Percentiles rank a stretch among this genome's conserved stretches.
Conservation (phyloP, 208 protist genomes). For the Zelonia costaricensis region DNA sequence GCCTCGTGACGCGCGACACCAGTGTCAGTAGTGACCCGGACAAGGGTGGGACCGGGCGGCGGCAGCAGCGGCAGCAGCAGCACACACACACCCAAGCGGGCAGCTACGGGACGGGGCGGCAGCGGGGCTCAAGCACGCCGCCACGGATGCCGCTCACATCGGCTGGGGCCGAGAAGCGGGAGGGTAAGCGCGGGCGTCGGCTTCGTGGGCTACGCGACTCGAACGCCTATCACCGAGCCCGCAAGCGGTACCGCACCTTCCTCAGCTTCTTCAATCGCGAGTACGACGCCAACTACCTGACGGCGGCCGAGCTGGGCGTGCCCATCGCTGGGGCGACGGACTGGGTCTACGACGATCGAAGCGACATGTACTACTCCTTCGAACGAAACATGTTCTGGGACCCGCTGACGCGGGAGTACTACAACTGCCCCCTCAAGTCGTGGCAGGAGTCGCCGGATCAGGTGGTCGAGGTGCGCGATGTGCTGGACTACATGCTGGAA, state of each 20-base stretch:
- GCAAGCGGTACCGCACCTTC: conserved; percentile 16
- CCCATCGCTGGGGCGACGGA: conserved; percentile 66
- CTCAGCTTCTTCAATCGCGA: conserved; percentile 33
- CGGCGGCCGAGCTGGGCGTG: conserved; percentile 70
- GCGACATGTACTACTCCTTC: conserved; percentile 86
- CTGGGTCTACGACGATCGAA: conserved; percentile 84
- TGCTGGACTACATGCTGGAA: conserved; percentile 17
- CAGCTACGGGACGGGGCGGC: too few relatives aligned
- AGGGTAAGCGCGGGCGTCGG: too few relatives aligned
- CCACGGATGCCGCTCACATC: too few relatives aligned
- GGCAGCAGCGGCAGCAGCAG: background rate
- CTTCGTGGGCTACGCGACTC: conserved; percentile 3
- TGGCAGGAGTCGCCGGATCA: conserved; percentile 71
- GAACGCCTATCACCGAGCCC: conserved; percentile 2
- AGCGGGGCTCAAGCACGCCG: too few relatives aligned
- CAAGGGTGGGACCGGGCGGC: background rate
- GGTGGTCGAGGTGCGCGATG: conserved; percentile 38
- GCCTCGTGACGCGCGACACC: background rate
- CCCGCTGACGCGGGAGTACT: conserved; percentile 72
- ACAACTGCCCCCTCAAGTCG: conserved; percentile 52
- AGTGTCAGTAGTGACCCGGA: background rate
- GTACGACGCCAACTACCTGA: conserved; percentile 54
- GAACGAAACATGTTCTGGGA: conserved; percentile 80
- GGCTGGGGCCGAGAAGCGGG: too few relatives aligned
- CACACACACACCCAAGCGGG: too few relatives aligned